Conservation (phyloP, 331 rosid species). For the Dryas integrifolia region DNA sequence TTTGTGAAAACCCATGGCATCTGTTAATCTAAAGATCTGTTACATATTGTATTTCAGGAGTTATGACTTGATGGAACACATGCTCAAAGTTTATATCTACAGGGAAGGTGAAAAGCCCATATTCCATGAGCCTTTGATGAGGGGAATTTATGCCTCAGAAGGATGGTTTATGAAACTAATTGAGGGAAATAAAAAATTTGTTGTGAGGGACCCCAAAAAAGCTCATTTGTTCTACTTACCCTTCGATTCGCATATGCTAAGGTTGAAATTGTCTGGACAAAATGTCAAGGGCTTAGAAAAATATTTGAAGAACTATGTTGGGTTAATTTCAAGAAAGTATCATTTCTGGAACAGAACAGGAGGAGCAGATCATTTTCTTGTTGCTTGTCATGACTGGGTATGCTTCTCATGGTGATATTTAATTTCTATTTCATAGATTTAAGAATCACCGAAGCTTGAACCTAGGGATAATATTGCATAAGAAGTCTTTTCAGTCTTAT, state of each 20-base stretch:
- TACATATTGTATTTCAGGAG: slow-evolving; percentile 54
- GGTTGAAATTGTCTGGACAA: slow-evolving; percentile 41
- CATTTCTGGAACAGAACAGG: slow-evolving; percentile 77
- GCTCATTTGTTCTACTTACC: slow-evolving; percentile 84
- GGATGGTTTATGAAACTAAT: slow-evolving; percentile 90
- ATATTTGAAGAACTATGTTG: slow-evolving; percentile 51
- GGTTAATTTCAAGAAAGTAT: slow-evolving; percentile 52
- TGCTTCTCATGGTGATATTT: slow-evolving; percentile 18
- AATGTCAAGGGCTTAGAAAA: slow-evolving; percentile 38
- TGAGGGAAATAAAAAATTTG: slow-evolving; percentile 54
- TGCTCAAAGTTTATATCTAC: slow-evolving; percentile 71
- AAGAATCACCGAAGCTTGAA: not conserved
- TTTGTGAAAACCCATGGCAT: not conserved
- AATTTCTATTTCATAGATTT: not conserved
- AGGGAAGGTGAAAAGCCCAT: slow-evolving; percentile 77
- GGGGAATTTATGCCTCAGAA: slow-evolving; percentile 87
- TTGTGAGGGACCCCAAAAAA: slow-evolving; percentile 55
- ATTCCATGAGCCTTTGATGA: slow-evolving; percentile 75
- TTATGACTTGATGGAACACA: slow-evolving; percentile 73
- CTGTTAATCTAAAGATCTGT: not conserved
- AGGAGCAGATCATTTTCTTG: slow-evolving; percentile 85
- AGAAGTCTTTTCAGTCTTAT: not conserved
- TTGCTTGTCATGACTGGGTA: slow-evolving; percentile 95
- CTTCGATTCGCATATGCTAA: slow-evolving; percentile 58
- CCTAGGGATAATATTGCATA: not conserved